Percentiles rank a stretch among this genome's conserved stretches.
These are phyloP conservation scores for Diplotaxis tenuifolia DNA, from an alignment of 345 rosid species.

Conservation along the genomic window DNA sequence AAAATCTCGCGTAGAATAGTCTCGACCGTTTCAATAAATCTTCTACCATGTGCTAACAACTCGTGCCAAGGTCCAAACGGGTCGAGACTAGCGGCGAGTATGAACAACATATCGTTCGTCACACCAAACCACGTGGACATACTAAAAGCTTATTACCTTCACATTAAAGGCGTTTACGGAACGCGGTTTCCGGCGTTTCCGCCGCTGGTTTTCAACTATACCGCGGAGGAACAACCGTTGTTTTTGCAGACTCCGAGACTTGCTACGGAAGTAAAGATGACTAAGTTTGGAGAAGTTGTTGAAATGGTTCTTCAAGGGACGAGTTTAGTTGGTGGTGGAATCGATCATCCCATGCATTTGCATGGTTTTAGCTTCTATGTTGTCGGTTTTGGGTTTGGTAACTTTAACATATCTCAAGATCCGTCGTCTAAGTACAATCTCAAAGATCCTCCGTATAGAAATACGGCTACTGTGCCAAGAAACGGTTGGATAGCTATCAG, in stretches of 20 bases:
- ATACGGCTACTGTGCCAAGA: constrained; percentile 17
- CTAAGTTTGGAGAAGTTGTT: constrained; percentile 10
- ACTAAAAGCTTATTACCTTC: constrained; percentile 22
- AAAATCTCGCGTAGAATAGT: constrained; percentile 26
- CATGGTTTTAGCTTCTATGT: constrained; percentile 28
- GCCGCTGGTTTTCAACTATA: constrained; percentile 25
- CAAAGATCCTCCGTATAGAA: constrained; percentile 23
- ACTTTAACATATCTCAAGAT: constrained; percentile 10
- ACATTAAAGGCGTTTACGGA: constrained; percentile 16
- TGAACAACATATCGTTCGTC: constrained; percentile 30
- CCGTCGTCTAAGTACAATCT: constrained; percentile 21
- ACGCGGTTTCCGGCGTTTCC: constrained; percentile 41
- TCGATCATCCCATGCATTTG: constrained; percentile 34
- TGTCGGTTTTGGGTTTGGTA: constrained; percentile 25
- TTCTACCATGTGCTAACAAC: constrained; percentile 21
- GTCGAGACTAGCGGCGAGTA: constrained; percentile 24
- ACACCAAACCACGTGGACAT: constrained; percentile 29
- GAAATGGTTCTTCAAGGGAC: constrained; percentile 32
- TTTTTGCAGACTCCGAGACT: constrained; percentile 19
- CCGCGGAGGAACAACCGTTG: constrained; percentile 18
- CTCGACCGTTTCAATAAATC: constrained; percentile 36
- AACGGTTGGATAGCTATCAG: constrained; percentile 30
- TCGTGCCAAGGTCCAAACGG: constrained; percentile 30
- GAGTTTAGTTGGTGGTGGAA: constrained; percentile 11
- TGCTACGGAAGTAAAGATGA: constrained; percentile 14